Conservation (phyloP, 2,329 filamentous ascomycete genomes). For the Metarhizium robertsii region DNA sequence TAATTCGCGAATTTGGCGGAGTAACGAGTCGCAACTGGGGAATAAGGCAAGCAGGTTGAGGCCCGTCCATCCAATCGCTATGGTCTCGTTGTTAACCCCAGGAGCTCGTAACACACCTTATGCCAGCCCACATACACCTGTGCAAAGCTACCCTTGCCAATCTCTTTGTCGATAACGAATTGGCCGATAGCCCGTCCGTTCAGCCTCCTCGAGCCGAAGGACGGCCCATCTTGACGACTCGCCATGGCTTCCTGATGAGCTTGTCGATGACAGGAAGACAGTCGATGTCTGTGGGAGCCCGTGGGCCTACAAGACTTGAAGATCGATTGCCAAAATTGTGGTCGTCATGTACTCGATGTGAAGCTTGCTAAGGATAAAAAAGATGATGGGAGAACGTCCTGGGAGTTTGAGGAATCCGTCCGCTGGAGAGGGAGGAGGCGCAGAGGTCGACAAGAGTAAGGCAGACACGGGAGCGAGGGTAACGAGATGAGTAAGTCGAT, state of each 20-base stretch:
- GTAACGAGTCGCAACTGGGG: not conserved
- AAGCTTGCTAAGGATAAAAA: conserved; percentile 6
- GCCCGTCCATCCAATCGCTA: not conserved
- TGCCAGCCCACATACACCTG: conserved; percentile 85
- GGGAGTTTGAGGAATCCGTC: not conserved
- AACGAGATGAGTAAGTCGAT: conserved; percentile 13
- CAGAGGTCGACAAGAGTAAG: conserved; percentile 5
- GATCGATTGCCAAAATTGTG: conserved; percentile 21
- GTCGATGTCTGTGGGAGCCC: conserved; percentile 21
- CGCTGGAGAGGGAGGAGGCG: conserved; percentile 1
- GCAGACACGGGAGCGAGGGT: conserved; percentile 10
- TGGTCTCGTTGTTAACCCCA: not conserved
- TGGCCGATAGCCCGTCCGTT: conserved; percentile 48
- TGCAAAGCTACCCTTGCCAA: conserved; percentile 96
- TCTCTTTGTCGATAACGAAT: conserved; percentile 78
- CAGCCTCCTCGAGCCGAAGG: conserved; percentile 25
- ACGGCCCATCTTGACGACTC: conserved; percentile 26
- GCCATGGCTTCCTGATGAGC: conserved; percentile 28
- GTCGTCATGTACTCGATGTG: conserved; percentile 30
- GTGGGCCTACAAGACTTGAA: conserved; percentile 27
- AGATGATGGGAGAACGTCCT: conserved; percentile 2
- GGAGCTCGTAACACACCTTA: conserved; percentile 46
- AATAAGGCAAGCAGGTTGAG: no score
- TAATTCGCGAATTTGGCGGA: not conserved
- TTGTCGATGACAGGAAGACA: conserved; percentile 24